Evolutionary conservation across 768 basidiomycete species (phyloP), one percentile per base, ranked within the genome.

Genomic region (Tremella yokohamensis): DNA sequence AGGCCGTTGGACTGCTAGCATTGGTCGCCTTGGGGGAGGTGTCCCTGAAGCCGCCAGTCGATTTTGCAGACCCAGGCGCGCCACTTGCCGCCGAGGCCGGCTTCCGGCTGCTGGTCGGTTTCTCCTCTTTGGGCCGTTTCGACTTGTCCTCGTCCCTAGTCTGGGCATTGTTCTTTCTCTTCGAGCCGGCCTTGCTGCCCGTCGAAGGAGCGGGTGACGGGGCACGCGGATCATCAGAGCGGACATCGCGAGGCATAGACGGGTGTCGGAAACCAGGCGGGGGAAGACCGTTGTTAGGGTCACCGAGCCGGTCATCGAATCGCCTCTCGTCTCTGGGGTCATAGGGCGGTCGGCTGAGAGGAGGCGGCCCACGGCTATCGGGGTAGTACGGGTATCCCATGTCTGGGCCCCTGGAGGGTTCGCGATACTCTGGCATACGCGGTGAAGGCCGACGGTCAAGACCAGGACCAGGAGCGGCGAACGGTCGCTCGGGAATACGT

Each of bases 311-410:
- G 13, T 62, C 68, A 15, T 67, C 68, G 19, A 58, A 62, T 16
- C 70, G 49, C 19, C 59, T 66, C 62, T 29, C 62, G 40, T 19
- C 57, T 53, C 29, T 4, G 4, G 47, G 56, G n/a, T 64, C 64
- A 39, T 57, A 64, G 22, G 64, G 60, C 51, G 66, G 63, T 16
- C 57, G 57, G 19, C 65, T 57, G 11, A 40, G 55, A 8, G 87
- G 85, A 22, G 83, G 82, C 20, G 25, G 83, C 78, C 49, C 84
- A 82, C 2, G 81, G 11, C 42, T 40, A 13, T 62, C 66, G 38
- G 29, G 50, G 51, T 48, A 26, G n/a, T 61, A 60, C 52, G 24
- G 40, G 19, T 42, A 40, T 8, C 22, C 20, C 15, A 55, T 52
- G 20, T 34, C 50, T 8, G 54, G 58, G 22, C 54, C 29, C 9